Evolutionary conservation across 495 filamentous ascomycete genomes (phyloP).

Genomic region (Hamigera avellanea): DNA sequence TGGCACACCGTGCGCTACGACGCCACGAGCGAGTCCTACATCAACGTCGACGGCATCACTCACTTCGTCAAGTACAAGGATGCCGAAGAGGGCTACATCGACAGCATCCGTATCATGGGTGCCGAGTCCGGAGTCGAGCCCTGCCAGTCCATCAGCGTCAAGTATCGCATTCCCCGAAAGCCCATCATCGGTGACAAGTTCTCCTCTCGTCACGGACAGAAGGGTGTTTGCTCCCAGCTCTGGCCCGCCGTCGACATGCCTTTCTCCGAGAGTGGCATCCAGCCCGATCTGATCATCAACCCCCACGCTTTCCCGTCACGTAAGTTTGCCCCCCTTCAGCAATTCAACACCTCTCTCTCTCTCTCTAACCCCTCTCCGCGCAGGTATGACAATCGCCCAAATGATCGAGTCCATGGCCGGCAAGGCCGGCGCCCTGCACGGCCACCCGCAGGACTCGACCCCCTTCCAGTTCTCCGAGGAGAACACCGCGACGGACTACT

Average conservation of each 20-base stretch:
- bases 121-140: conserved; percentile 70
- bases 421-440: conserved; percentile 88
- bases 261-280: conserved; percentile 92
- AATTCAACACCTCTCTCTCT: not conserved
- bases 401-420: conserved; percentile 96
- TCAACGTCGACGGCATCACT: conserved; percentile 69
- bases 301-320: conserved; percentile 99
- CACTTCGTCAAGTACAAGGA: conserved; percentile 89
- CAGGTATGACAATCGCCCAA: conserved; percentile 95
- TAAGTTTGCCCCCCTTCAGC: conserved; percentile 15
- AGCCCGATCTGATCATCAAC: conserved; percentile 97
- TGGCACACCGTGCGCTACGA: conserved; percentile 81
- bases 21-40: conserved; percentile 40
- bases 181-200: conserved; percentile 77
- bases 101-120: conserved; percentile 85
- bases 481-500: conserved; percentile 86
- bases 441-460: conserved; percentile 85
- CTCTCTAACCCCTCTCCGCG: not conserved
- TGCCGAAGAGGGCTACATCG: conserved; percentile 71
- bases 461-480: conserved; percentile 91
- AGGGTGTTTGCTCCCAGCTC: conserved; percentile 81
- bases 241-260: conserved; percentile 94
- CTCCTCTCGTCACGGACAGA: conserved; percentile 47
- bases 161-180: conserved; percentile 78
- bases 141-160: conserved; percentile 76